Evolutionary conservation across 768 basidiomycete genomes (phyloP), one percentile per base, ranked within the genome.

Genomic region (Boletus subparvulus): DNA sequence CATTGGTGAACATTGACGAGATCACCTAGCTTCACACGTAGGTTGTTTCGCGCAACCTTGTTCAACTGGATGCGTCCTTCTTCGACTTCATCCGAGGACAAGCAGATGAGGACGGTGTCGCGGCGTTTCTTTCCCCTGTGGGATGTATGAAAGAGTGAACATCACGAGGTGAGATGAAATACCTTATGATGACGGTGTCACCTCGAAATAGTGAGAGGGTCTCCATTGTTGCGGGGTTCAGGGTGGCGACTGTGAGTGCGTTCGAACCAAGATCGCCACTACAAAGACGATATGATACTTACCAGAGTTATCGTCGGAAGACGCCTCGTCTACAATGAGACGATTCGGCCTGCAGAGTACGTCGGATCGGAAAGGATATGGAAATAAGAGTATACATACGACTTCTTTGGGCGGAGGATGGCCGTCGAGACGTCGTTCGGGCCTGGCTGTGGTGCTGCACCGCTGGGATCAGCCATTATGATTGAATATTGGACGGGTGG

Each of bases 11-110:
- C 94, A 59, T 91, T 92, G 70, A 94, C 94, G 53, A 98, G 82
- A 74, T 99, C 97, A 42, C 92, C 96, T 42, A 98, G 87, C 79
- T 98, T 98, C 65, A 98, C 93, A 53, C 96, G 92, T 46, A 98
- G 77, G 77, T 99, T 98, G 79, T 98, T 96, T 55, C 97, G 92
- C n/a, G 97, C 97, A 36, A 99, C 97, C 75, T 98, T 98, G 87
- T 99, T 99, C 77, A 99, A 78, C 67, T 97, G 95, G 61, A 99
- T 95, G 71, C 92, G 92, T 55, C 97, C 96, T 75, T 98, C 97
- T 65, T 98, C 97, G 59, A 98, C 92, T 59, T 96, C 93, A 67
- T 98, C 97, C 40, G 90, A 91, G 68, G 89, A 90, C 68, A 99
- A 75, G 68, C 94, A 97, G 72, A 98, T 98, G 59, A 99, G 87